A percentile compares a stretch with the other conserved stretches of the same genome.
Conservation (phyloP, 371 early-diverging fungal species). For the Batrachochytrium dendrobatidis region DNA sequence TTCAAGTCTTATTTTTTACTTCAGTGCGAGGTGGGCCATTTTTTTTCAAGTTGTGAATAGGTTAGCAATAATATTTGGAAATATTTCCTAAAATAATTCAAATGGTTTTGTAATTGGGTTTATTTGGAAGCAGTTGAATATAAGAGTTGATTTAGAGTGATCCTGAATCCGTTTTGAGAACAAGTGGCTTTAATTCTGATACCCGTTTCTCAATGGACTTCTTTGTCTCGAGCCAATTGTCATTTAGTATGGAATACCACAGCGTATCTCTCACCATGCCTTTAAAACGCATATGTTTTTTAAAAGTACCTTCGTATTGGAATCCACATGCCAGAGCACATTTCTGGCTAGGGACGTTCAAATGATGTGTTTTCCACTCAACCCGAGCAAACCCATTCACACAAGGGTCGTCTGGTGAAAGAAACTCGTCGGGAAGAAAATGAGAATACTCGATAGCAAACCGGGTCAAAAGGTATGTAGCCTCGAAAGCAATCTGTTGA, state of each 20-base stretch:
- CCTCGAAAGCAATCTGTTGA: constrained; percentile 12
- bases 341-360: constrained; percentile 39
- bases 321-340: constrained; percentile 41
- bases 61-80: too few relatives aligned
- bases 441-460: constrained; percentile 9
- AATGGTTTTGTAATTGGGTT: too few relatives aligned
- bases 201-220: neutral
- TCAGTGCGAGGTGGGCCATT: too few relatives aligned
- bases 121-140: too few relatives aligned
- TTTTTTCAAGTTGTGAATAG: too few relatives aligned
- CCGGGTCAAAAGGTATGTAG: constrained; percentile 12
- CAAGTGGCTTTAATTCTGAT: too few relatives aligned
- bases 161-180: too few relatives aligned
- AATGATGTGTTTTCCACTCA: constrained; percentile 28
- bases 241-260: constrained; percentile 14
- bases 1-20: too few relatives aligned
- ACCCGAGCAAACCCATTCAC: constrained; percentile 8
- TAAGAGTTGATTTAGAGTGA: too few relatives aligned
- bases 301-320: constrained; percentile 31
- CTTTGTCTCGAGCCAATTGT: constrained; percentile 12
- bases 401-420: neutral
- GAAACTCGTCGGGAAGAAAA: neutral
- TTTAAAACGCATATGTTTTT: constrained; percentile 32
- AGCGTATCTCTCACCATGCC: constrained; percentile 13
- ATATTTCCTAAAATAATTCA: too few relatives aligned